Base-by-base conservation (phyloP, 2,329 filamentous ascomycete genomes). In the Graphilbum fragrans region DNA sequence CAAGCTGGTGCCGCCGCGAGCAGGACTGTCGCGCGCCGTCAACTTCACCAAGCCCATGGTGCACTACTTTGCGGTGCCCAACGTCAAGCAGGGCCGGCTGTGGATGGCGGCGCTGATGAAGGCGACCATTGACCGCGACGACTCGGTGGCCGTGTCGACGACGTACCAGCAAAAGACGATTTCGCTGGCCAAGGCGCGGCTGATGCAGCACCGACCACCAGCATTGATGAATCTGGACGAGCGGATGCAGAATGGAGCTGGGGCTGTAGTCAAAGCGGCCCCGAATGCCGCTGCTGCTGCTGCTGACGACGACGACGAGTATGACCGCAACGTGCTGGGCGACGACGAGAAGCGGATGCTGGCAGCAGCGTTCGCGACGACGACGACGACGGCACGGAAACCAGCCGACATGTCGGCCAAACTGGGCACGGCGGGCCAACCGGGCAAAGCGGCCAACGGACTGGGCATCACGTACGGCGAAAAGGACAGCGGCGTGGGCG, bases 101-200 rank as follows among this genome's bases (percentile, higher is more conserved):
- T 98, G 92, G 92, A 98, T 98, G 92, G 92, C 87, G 5, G 92
- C 92, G 6, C 66, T 98, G 39, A 94, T 98, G 86, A 98, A 98
- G 64, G 92, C 92, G 11, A 98, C 92, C 2, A 98, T 98, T 52
- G 90, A 96, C 56, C 82, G 90, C 46, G 92, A 98, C 52, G 78
- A 82, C 53, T 74, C 74, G 4, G 74, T 82, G 46, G 76, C 82
- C 10, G 80, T 94, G 45, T 87, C 86, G 18, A 92, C 85, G 4
- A 94, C 87, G 4, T 96, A 96, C 62, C 90, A 94, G 57, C 88
- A 95, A 57, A 92, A 94, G 67, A 98, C 92, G 0, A 94, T 98
- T 42, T 92, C 84, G 21, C 74, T 98, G 7, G 75, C 81, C 42
- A 94, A 94, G 63, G 92, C 92, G 12, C 79, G 82, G 44, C 75